Evolutionary conservation across 2,329 filamentous ascomycete species (phyloP).

Genomic region (Aaosphaeria arxii): DNA sequence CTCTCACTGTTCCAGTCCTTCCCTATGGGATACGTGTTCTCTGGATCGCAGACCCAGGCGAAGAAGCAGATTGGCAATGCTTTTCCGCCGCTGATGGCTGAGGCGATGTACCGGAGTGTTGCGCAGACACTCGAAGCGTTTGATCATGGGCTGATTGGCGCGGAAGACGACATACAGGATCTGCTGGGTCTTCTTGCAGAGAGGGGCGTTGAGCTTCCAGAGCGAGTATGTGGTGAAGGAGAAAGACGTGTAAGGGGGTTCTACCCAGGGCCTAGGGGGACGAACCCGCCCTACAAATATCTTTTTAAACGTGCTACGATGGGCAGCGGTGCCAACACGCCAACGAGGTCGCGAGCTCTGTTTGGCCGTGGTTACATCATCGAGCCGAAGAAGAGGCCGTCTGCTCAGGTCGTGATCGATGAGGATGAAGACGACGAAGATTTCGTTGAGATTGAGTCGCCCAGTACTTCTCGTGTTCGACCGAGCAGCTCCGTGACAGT

Average conservation of each 20-base stretch:
- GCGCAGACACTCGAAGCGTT: conserved; percentile 19
- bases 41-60: conserved; percentile 6
- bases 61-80: conserved; percentile 21
- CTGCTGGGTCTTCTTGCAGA: conserved; percentile 6
- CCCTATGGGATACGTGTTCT: conserved; percentile 7
- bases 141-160: conserved; percentile 18
- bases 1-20: conserved; percentile 16
- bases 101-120: conserved; percentile 2
- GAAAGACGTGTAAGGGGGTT: neutral
- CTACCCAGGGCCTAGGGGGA: neutral
- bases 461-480: too few relatives aligned
- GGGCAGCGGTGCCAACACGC: neutral
- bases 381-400: neutral
- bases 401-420: neutral
- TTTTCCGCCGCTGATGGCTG: conserved; percentile 14
- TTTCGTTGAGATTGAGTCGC: too few relatives aligned
- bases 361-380: neutral
- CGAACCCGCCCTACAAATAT: neutral
- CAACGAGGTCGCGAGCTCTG: neutral
- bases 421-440: neutral
- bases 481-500: too few relatives aligned
- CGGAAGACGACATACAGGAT: conserved; percentile 20
- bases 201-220: conserved; percentile 7
- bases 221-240: neutral
- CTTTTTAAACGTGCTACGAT: neutral